Conservation (phyloP, 2,329 filamentous ascomycete species). For the Colletotrichum sp. region DNA sequence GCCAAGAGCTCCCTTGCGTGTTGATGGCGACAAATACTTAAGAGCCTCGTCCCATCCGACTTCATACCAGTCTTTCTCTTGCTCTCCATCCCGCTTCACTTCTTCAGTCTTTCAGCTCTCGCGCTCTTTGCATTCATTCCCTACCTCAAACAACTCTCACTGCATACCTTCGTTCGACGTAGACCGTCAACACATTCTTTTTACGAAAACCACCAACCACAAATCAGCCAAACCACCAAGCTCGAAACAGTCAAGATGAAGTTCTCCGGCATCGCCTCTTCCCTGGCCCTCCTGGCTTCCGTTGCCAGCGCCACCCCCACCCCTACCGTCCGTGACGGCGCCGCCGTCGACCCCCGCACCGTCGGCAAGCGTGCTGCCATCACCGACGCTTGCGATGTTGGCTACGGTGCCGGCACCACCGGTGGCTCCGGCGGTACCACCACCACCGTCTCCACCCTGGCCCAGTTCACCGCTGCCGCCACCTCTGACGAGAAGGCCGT, state of each 20-base stretch:
- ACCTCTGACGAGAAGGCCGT: slow-evolving; percentile 47
- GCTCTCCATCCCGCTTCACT: slow-evolving; percentile 18
- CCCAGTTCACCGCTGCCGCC: slow-evolving; percentile 50
- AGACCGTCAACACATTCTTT: slow-evolving; percentile 19
- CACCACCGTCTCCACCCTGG: slow-evolving; percentile 55
- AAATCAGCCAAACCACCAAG: neutral
- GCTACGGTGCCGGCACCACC: slow-evolving; percentile 49
- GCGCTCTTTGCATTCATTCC: slow-evolving; percentile 17
- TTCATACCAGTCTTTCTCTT: neutral
- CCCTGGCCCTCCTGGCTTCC: slow-evolving; percentile 31
- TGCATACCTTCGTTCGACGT: slow-evolving; percentile 20
- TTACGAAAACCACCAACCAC: neutral
- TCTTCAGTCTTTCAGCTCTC: slow-evolving; percentile 15
- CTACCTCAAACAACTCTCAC: neutral
- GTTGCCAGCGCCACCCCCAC: slow-evolving; percentile 34
- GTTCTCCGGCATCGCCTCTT: slow-evolving; percentile 32
- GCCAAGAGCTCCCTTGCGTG: slow-evolving; percentile 1
- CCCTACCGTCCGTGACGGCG: slow-evolving; percentile 29
- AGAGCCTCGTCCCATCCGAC: neutral
- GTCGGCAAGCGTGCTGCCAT: slow-evolving; percentile 37
- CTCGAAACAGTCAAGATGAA: slow-evolving; percentile 29
- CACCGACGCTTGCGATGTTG: slow-evolving; percentile 39
- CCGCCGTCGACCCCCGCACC: slow-evolving; percentile 25
- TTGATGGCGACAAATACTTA: slow-evolving; percentile 2
- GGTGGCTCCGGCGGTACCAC: slow-evolving; percentile 56